These are phyloP conservation scores for Elongisporangium anandrum DNA, from an alignment of 352 stramenopile species.

Conservation along the genomic window DNA sequence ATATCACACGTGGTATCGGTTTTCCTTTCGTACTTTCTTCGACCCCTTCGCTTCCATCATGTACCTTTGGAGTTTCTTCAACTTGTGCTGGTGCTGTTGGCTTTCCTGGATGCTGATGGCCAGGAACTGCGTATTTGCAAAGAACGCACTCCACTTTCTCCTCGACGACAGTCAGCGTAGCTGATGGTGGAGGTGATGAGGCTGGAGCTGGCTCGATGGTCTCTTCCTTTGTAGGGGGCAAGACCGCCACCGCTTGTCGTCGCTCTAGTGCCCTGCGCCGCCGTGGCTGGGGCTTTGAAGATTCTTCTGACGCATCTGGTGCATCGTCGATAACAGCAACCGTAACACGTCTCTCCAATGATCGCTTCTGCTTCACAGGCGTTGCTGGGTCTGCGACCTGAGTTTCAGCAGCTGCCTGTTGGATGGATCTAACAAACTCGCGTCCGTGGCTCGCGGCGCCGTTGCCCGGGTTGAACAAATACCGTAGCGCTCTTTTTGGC, in stretches of 20 bases:
- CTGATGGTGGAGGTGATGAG: background rate
- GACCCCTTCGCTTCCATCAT: background rate
- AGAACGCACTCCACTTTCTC: constrained; percentile 28
- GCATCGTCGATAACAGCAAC: constrained; percentile 43
- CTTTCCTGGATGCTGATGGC: constrained; percentile 36
- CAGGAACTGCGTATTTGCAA: constrained; percentile 60
- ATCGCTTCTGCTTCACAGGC: background rate
- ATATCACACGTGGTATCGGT: background rate
- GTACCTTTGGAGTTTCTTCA: background rate
- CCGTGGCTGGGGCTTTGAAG: background rate
- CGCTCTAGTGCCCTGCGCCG: background rate
- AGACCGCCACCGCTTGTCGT: background rate
- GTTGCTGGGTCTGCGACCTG: background rate
- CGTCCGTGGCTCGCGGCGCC: background rate
- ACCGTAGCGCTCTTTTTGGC: constrained; percentile 51
- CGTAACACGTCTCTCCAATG: constrained; percentile 26
- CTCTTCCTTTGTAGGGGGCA: background rate
- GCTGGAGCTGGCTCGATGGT: constrained; percentile 1
- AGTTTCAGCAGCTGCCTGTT: background rate
- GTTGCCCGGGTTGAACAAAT: constrained; percentile 59
- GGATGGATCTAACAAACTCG: background rate
- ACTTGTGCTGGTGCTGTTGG: constrained; percentile 5
- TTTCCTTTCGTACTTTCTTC: background rate
- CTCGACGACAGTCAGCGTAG: background rate
- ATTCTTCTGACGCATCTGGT: background rate